These are phyloP conservation scores for Agrocybe pediades DNA, from an alignment of 768 basidiomycete genomes.

Conservation along the genomic window DNA sequence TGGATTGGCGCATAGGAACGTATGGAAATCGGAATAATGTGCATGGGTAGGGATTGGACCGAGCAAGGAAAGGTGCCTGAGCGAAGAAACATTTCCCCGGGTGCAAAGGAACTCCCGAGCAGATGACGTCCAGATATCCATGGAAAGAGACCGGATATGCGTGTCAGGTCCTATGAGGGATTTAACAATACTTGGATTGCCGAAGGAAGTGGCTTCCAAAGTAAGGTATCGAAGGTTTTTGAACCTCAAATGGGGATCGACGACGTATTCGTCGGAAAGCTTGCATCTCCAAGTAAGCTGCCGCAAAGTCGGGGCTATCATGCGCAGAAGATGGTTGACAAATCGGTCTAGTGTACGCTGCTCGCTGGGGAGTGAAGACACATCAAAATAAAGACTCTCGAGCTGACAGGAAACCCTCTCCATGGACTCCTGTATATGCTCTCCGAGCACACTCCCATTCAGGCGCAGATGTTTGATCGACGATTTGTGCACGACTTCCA, in stretches of 20 bases:
- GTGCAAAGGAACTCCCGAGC: constrained; percentile 6
- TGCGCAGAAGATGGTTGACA: constrained; percentile 9
- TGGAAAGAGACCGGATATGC: constrained; percentile 14
- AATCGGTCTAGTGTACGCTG: not conserved
- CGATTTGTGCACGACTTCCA: constrained; percentile 17
- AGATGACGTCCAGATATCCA: constrained; percentile 11
- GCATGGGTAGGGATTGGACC: constrained; percentile 3
- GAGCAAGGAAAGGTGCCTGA: constrained; percentile 25
- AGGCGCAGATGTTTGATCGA: constrained; percentile 25
- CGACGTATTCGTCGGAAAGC: constrained; percentile 2
- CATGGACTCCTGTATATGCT: too few species aligned
- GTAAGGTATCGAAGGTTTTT: constrained; percentile 19
- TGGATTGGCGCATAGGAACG: constrained; percentile 24
- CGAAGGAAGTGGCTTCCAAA: constrained; percentile 14
- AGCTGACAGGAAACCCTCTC: not conserved
- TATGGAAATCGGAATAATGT: constrained; percentile 15
- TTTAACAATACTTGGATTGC: not conserved
- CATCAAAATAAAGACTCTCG: constrained; percentile 7
- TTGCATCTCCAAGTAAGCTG: constrained; percentile 22
- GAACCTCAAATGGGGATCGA: constrained; percentile 11
- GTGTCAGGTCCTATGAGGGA: constrained; percentile 10
- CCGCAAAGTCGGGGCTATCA: constrained; percentile 16
- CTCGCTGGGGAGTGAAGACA: too few species aligned
- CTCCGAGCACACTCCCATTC: constrained; percentile 15
- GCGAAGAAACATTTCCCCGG: constrained; percentile 22